phyloP scores from a whole-genome alignment of 305 asterid species.

The Stenogyne calaminthoides region DNA sequence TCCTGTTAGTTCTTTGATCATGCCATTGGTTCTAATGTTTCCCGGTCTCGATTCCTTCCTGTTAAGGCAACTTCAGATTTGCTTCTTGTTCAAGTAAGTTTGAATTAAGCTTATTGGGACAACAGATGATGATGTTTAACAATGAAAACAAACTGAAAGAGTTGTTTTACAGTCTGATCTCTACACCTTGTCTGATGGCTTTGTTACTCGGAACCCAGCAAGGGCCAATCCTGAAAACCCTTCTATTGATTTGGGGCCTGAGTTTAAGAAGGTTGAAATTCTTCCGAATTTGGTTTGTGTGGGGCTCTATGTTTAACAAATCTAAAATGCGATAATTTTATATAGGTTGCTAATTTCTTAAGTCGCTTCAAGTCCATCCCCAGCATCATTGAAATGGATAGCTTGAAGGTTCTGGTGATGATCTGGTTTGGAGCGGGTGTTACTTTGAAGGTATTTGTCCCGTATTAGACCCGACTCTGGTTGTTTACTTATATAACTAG shows the following conservation, averaged over 20 bases:
- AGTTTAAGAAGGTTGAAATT: slow-evolving; percentile 81
- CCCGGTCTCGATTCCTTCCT: slow-evolving; percentile 96
- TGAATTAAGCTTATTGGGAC: neutral
- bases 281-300: neutral
- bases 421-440: slow-evolving; percentile 81
- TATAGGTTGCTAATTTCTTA: slow-evolving; percentile 81
- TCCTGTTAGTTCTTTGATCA: slow-evolving; percentile 71
- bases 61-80: slow-evolving; percentile 97
- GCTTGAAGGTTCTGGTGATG: slow-evolving; percentile 92
- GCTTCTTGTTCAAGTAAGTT: slow-evolving; percentile 88
- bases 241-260: slow-evolving; percentile 91
- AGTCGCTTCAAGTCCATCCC: slow-evolving; percentile 92
- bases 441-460: slow-evolving; percentile 57
- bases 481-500: neutral
- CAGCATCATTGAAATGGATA: slow-evolving; percentile 86
- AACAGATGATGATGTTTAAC: slow-evolving; percentile 1
- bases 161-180: slow-evolving; percentile 78
- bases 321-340: slow-evolving; percentile 11
- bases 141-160: slow-evolving; percentile 18
- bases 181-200: slow-evolving; percentile 85
- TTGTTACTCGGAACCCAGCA: slow-evolving; percentile 73
- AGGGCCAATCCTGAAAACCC: slow-evolving; percentile 87
- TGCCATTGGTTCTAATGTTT: slow-evolving; percentile 91
- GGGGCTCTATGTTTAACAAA: slow-evolving; percentile 14
- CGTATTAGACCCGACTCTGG: neutral